Base-by-base conservation (phyloP, 495 filamentous ascomycete genomes). In the Penicillium goetzii region DNA sequence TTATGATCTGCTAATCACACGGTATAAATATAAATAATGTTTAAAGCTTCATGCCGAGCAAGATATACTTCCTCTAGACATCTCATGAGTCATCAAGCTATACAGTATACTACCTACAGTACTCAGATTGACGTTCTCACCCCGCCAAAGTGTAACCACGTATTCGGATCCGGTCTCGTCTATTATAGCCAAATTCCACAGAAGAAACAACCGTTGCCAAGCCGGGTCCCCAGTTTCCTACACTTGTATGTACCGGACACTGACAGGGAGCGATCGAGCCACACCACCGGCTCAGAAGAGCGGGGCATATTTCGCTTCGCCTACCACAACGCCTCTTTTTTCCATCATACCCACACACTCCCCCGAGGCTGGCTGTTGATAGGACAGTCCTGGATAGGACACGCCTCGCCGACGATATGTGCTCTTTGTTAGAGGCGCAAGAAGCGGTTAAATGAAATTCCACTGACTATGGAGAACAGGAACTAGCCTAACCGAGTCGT, bases 391-490 rank as follows among this genome's bases (percentile, higher is more conserved):
- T n/a, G n/a, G 51, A 61, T 49, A 56, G 51, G 51, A 56, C 49
- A 49, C 26, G 0, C 23, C 36, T 55, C 30, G 52, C 30, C 32
- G 30, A 55, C 19, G 52, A 55, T 36, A 41, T 57, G 21, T 34
- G 21, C 54, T 10, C 19, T 28, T 34, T 19, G 14, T 6, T 33
- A 21, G 28, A 41, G 32, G 54, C 19, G 23, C 26, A 60, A 63
- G 28, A 47, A 65, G 66, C 66, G 62, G 66, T 62, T 59, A 68
- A 38, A 38, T 33, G 19, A 60, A 43, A 11, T n/a, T 23, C 41
- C 41, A 45, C 41, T 8, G 23, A 15, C 36, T 40, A 17, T 36
- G 17, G 36, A 4, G 36, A 17, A 40, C 36, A 40, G 36, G 36
- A 40, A 40, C 1, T 52, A 15, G 25, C 49, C 23, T 55, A 54